Evolutionary conservation across 1,139 yeast genomes (phyloP), one percentile per base, ranked within the genome.

Genomic region (Scheffersomyces illinoinensis): DNA sequence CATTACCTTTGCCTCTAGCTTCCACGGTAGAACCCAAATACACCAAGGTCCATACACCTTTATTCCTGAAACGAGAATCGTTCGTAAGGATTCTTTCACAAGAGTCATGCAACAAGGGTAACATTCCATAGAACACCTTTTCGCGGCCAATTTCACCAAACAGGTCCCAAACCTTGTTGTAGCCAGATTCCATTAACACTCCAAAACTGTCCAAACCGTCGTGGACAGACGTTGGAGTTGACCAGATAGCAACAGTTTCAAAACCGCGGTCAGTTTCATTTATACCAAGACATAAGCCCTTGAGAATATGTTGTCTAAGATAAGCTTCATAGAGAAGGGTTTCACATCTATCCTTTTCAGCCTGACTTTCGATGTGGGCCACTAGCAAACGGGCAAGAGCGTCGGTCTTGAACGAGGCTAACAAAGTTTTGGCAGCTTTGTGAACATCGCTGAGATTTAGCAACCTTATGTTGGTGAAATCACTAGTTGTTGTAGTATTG

Each of bases 1-100:
- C 86, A 68, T 87, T 86, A 8, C 91, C 91, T 69, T 87, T 87
- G 48, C 91, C 91, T 66, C 89, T 77, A 10, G 90, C 89, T 23
- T 72, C 67, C n/a, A 79, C 81, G 12, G 83, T 75, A 7, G 89
- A 83, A 2, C 90, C 91, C 53, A 87, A 72, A 66, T 87, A 87
- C 48, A 87, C 89, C 66, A 87, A 78, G 19, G 89, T 86, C 75
- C 80, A 87, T 7, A 79, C 69, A 52, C 79, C 77, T 58, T 79
- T 80, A 54, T 73, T 75, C 59, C 71, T 64, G 58, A 81, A 78
- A 53, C 82, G 65, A 8, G 71, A 60, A 63, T 79, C 83, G 46
- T 66, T 69, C 10, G 63, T 55, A 39, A 75, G 58, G 49, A 80
- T 79, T n/a, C 81, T 63, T 50, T 74, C 81, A 59, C 76, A 77